Conservation (phyloP, 495 filamentous ascomycete genomes). For the Aspergillus sclerotioniger region DNA sequence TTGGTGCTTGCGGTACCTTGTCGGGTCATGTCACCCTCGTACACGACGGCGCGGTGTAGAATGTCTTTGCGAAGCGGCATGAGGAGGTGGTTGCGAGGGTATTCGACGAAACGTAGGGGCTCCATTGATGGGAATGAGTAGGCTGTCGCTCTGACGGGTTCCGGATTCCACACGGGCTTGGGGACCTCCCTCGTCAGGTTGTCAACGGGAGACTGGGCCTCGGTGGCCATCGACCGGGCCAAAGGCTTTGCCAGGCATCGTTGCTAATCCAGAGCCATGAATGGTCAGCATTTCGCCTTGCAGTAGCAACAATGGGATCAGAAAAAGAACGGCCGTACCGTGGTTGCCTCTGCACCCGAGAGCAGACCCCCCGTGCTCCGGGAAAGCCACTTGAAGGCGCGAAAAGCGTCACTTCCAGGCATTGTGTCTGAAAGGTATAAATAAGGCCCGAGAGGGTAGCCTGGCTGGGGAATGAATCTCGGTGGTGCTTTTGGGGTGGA, state of each 20-base stretch:
- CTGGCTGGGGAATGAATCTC: background rate
- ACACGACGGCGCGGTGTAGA: constrained; percentile 87
- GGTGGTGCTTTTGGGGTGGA: constrained; percentile 18
- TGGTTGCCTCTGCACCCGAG: constrained; percentile 44
- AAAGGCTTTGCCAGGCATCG: constrained; percentile 49
- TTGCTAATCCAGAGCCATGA: constrained; percentile 28
- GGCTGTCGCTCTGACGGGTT: constrained; percentile 70
- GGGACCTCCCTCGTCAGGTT: constrained; percentile 40
- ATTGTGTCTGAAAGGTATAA: constrained; percentile 26
- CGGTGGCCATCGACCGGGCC: constrained; percentile 77
- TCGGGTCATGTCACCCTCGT: constrained; percentile 85
- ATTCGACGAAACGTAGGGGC: constrained; percentile 73
- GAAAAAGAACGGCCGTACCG: constrained; percentile 34
- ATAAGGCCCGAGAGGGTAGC: background rate
- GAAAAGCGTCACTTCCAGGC: constrained; percentile 37
- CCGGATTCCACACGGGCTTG: constrained; percentile 28
- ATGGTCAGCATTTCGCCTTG: constrained; percentile 13
- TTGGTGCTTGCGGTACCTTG: constrained; percentile 86
- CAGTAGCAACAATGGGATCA: background rate
- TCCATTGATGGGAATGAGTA: constrained; percentile 90
- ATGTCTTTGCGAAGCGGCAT: constrained; percentile 88
- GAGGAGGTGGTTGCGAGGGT: constrained; percentile 75
- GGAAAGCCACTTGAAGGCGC: constrained; percentile 41
- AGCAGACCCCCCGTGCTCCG: constrained; percentile 43
- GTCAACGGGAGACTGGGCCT: constrained; percentile 40